Evolutionary conservation across 495 filamentous ascomycete genomes (phyloP).

Genomic region (Neurospora hispaniola): DNA sequence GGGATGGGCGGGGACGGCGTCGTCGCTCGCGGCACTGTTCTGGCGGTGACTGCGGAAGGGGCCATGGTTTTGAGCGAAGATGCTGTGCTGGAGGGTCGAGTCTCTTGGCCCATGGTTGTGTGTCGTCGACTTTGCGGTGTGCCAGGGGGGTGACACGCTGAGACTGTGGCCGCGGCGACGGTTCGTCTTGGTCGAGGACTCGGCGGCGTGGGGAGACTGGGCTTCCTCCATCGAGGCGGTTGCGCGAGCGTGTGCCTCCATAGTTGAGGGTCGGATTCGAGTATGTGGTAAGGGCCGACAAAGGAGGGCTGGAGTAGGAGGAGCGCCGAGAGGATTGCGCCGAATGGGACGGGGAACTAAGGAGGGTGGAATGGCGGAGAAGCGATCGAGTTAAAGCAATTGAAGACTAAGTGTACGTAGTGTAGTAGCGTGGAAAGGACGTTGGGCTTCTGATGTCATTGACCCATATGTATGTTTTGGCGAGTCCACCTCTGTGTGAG

Average conservation of each 20-base stretch:
- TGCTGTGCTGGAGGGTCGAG: background rate
- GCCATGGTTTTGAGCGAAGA: background rate
- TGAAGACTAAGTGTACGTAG: background rate
- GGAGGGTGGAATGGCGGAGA: background rate
- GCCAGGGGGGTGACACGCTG: background rate
- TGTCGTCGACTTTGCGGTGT: background rate
- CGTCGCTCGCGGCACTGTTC: constrained; percentile 2
- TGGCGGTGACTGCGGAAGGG: background rate
- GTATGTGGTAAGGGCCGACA: background rate
- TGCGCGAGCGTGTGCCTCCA: background rate
- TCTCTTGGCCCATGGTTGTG: background rate
- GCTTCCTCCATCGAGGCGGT: background rate
- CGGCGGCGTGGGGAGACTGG: background rate
- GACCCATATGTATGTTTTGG: background rate
- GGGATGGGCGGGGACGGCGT: constrained; percentile 11
- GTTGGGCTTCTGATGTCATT: background rate
- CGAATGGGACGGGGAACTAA: background rate
- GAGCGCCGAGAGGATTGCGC: background rate
- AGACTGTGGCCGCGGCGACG: background rate
- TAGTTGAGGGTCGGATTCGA: background rate
- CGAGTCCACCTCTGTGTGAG: background rate
- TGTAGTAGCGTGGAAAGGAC: background rate
- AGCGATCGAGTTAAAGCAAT: background rate
- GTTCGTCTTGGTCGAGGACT: background rate
- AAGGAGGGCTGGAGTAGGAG: background rate